Base-by-base conservation (phyloP, 495 filamentous ascomycete genomes). In the Annulohypoxylon moriforme region DNA sequence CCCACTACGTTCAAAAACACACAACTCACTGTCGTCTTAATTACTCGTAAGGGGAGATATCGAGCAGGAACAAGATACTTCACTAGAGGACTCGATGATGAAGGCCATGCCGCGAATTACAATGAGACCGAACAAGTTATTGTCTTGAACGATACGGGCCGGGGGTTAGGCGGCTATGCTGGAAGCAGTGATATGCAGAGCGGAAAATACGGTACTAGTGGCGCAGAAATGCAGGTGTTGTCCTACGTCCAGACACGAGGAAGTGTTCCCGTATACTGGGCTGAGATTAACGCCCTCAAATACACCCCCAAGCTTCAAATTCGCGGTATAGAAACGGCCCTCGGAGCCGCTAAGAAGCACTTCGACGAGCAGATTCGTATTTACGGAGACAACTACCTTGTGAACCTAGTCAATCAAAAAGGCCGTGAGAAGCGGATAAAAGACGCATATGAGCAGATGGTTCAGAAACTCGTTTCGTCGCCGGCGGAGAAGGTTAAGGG, bases 61-160 rank as follows among this genome's bases (percentile, higher is more conserved):
- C 86, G 94, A 65, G 95, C 87, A 13, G 96, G 96, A 22, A 98
- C 96, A 5, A 84, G 96, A 78, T 98, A 98, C 83, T 94, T 98
- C 77, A 94, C 96, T 0, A 89, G 96, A 57, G 96, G 96, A 33
- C 87, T 98, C 20, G 95, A 99, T 75, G 93, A 97, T 63, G 81
- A 93, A 67, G 96, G 96, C n/a, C 87, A 98, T 77, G 96, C 94
- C 4, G 92, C 94, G 18, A 99, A 99, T 76, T 99, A 94, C 85
- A 99, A 99, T 75, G 96, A 99, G 82, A 98, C 96, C 0, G 96
- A 99, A 76, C 96, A 98, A 77, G 84, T 92, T 53, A 83, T 96
- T 44, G 87, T 99, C 34, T 79, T 99, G 69, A 97, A 97, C 73
- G 96, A 97, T 77, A 84, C 85, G 4, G 86, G 89, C 13, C 75